Evolutionary conservation across 2,329 filamentous ascomycete genomes (phyloP), one percentile per base, ranked within the genome.

Genomic region (Dryadomyces quercivorus): DNA sequence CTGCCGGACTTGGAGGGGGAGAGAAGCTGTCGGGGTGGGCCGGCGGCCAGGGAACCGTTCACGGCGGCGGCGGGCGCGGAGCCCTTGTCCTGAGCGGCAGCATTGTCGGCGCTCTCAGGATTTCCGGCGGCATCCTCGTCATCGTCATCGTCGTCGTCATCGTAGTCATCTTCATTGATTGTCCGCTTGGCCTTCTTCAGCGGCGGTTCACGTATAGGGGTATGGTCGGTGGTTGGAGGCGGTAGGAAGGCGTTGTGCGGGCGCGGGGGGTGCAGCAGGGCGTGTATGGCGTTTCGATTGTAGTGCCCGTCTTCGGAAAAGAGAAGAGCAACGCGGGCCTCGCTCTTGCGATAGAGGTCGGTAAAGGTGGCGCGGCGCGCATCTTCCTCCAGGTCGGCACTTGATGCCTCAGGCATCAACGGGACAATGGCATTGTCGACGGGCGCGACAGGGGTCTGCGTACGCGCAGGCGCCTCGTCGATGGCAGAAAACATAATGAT

Each of bases 111-210:
- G 13, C 36, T 75, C 20, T 72, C 65, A 63, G 76, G 72, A 63
- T 79, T 72, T 58, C 76, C 72, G 1, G 81, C 77, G 18, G 84
- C 81, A 47, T 81, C 84, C 16, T 85, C 84, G 8, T 85, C 82
- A 1, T 88, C 85, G 45, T 92, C 86, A 16, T 88, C 86, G 45
- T 92, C 86, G 56, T 95, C 90, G 63, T 92, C 87, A 61, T 86
- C 87, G 65, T 92, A 91, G 69, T 92, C 85, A 63, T 90, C 86
- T 66, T 92, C 88, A 62, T 90, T 82, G 75, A 92, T 90, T 66
- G 81, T 76, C 63, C 88, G 79, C 67, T 85, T 86, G 49, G 82
- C 77, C 70, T 87, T 86, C 71, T 93, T 95, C 56, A 77, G 71
- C 42, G 82, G 80, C 53, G 81, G 78, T 63, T 85, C 78, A 61